Evolutionary conservation across 768 basidiomycete genomes (phyloP), one percentile per base, ranked within the genome.

Genomic region (Psilocybe subaeruginosa): DNA sequence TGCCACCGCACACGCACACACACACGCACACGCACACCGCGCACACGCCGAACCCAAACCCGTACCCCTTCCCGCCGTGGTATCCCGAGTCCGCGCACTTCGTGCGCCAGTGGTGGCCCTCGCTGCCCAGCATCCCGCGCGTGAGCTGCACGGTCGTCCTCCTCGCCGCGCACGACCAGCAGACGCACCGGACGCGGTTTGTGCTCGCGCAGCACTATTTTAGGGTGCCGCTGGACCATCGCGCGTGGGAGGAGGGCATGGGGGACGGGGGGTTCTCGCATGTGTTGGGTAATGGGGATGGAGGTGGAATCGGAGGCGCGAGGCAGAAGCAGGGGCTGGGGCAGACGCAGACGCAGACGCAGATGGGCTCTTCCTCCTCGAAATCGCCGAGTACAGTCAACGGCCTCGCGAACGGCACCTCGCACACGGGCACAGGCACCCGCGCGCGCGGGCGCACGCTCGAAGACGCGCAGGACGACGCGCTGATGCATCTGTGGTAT

Each of bases 31-130:
- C 23, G 23, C 55, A 11, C 14, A 14, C 37, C 37, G 37, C n/a
- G 41, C 14, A 11, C 41, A 7, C 41, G 2, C 37, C 59, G 8
- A 71, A 70, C 47, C 76, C 77, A 0, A 89, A 89, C 60, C 89
- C 89, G 1, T 90, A 83, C 70, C 87, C 87, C 0, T 83, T 81
- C 67, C 87, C 87, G 0, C 80, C 82, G 0, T 91, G 88, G 89
- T 86, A 84, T 63, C 88, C 89, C 12, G 89, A 90, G 68, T 84
- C 82, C 53, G 89, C 88, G 0, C 89, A 91, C 73, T 91, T 91
- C 61, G 89, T 91, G 4, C 84, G 90, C 9, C 90, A 91, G 62
- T 91, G 90, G 90, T 91, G 90, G 90, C 90, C 90, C 1, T 85
- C 83, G 2, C 73, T 91, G 3, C 80, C 85, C 0, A 77, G 80